Evolutionary conservation across 352 stramenopile species (phyloP), one percentile per base, ranked within the genome.

Genomic region (Globisporangium yorkense): DNA sequence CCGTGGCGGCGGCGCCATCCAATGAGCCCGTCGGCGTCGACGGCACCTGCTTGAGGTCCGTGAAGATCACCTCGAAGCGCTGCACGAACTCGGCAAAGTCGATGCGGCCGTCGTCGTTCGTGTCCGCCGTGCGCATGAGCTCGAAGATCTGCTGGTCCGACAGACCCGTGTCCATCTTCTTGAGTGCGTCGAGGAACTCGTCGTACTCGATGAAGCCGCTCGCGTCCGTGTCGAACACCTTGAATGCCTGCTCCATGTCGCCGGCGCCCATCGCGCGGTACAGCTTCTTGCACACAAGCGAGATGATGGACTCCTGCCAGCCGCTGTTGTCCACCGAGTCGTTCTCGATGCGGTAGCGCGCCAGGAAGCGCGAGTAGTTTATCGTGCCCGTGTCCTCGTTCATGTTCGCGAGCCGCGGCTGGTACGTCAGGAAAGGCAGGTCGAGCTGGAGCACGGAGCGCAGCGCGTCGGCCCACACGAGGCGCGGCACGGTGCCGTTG

Each of bases 341-440:
- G 51, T 97, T 96, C 51, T 96, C 83, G 51, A 98, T 97, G 29
- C 88, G 87, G 65, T 97, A 98, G 8, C 92, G 86, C 54, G 92
- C 82, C n/a, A 98, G 68, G 65, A 98, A 98, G 35, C 81, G 88
- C 31, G 88, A 96, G 78, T 97, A 98, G 67, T 97, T 97, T 69
- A 98, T 97, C 33, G 66, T 71, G 27, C 76, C 80, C 12, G 63
- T 81, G 54, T 89, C 74, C 16, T 93, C 79, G 45, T 97, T 89
- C 48, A 87, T 59, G 16, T 94, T 87, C 3, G 89, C 86, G 18
- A 98, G 77, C 53, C 94, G 89, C 0, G 87, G 61, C 68, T 96
- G 84, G 68, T 97, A 97, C 37, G 82, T 84, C 39, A 97, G 41
- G 70, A 96, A 98, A 8, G 90, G 92, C 55, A 98, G 48, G 59